These are phyloP conservation scores for Lodderomyces metapsilosis DNA, from an alignment of 1,139 yeast genomes.

Conservation along the genomic window DNA sequence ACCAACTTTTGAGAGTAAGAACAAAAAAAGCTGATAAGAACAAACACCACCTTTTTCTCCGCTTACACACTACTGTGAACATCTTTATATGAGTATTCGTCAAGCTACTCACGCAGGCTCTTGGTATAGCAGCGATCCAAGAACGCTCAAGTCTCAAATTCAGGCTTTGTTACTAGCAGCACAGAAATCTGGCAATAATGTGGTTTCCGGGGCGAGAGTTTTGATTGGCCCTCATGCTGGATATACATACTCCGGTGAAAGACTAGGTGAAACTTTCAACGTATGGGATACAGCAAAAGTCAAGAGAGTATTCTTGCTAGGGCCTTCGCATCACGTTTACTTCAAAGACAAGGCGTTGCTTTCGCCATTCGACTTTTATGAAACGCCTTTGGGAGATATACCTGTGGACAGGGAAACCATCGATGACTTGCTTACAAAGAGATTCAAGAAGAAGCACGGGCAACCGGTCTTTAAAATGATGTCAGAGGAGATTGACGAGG, in stretches of 20 bases:
- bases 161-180: slow-evolving; percentile 35
- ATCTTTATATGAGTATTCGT: slow-evolving; percentile 33
- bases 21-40: not conserved
- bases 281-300: slow-evolving; percentile 61
- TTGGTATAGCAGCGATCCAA: slow-evolving; percentile 67
- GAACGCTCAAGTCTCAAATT: slow-evolving; percentile 48
- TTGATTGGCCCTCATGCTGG: slow-evolving; percentile 84
- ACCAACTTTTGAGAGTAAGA: too few species aligned
- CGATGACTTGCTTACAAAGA: slow-evolving; percentile 25
- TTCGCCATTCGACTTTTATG: slow-evolving; percentile 54
- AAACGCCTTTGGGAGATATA: slow-evolving; percentile 80
- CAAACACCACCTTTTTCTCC: not conserved
- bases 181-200: slow-evolving; percentile 9
- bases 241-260: slow-evolving; percentile 73
- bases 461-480: slow-evolving; percentile 48
- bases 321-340: slow-evolving; percentile 94
- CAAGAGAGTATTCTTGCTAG: slow-evolving; percentile 72
- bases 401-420: slow-evolving; percentile 57
- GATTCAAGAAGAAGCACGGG: slow-evolving; percentile 14
- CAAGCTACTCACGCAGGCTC: slow-evolving; percentile 85
- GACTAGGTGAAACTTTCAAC: slow-evolving; percentile 75
- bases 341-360: slow-evolving; percentile 61
- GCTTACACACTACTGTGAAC: too few species aligned
- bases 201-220: slow-evolving; percentile 60
- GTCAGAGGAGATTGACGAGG: slow-evolving; percentile 64